Conservation (phyloP, 2,329 filamentous ascomycete species). For the Xylaria digitata region DNA sequence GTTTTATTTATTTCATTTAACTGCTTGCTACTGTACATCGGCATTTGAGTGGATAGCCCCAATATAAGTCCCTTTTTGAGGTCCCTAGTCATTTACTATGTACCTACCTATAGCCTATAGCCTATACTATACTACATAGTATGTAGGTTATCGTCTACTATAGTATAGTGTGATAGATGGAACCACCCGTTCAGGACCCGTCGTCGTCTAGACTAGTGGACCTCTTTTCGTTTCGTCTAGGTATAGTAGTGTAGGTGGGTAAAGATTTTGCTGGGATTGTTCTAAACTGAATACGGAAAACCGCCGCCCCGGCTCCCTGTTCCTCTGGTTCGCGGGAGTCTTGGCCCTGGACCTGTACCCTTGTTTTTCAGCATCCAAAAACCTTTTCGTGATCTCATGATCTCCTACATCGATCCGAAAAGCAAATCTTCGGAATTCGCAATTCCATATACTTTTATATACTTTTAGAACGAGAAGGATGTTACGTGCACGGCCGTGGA, state of each 20-base stretch:
- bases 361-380: constrained; percentile 15
- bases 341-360: constrained; percentile 18
- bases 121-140: no score
- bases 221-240: not conserved
- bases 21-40: not conserved
- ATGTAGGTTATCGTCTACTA: no score
- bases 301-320: constrained; percentile 12
- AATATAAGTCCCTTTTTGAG: no score
- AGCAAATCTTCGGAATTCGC: constrained; percentile 2
- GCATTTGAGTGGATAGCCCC: not conserved
- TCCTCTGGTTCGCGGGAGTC: constrained; percentile 7
- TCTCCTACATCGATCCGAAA: constrained; percentile 3
- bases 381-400: constrained; percentile 25
- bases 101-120: not conserved
- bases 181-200: constrained; percentile 11
- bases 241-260: no score
- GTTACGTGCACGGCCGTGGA: not conserved
- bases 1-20: not conserved
- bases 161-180: not conserved
- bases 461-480: not conserved
- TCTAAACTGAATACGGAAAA: constrained; percentile 19
- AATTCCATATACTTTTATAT: constrained; percentile 8
- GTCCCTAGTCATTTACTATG: no score
- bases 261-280: constrained; percentile 17
- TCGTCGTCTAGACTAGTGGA: constrained; percentile 8